Base-by-base conservation (phyloP, 495 filamentous ascomycete species). In the Penicillium coprophilum region DNA sequence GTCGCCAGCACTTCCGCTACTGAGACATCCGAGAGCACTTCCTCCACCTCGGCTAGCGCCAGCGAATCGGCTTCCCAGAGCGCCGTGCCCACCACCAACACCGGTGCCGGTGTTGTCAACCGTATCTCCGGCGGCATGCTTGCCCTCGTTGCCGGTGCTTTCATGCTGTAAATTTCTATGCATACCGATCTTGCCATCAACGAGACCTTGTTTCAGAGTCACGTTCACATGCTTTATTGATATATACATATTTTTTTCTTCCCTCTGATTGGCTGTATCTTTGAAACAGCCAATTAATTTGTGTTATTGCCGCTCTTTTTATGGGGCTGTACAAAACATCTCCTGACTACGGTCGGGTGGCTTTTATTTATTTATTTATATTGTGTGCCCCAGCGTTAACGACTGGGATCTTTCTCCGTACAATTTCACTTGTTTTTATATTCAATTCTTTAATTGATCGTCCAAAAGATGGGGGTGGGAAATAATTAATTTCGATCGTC, bases 111-210 rank as follows among this genome's bases (percentile, higher is more conserved):
- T 36, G 56, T 71, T 23, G 52, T 52, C 38, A 74, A 69, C 69
- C 66, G 69, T 19, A 72, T 75, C 24, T 76, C 75, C 10, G 68
- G 62, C 39, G 72, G 65, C 23, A 58, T 77, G 71, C 23, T 77
- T 60, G 73, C 72, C 31, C 54, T 73, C 20, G 68, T 71, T 17
- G 58, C 73, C 34, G 75, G 65, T 58, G 72, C 58, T 30, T 34
- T 67, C 20, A 23, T 77, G 46, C 36, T 76, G 54, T 77, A 72
- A 71, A 52, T 46, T 48, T 28, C 38, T 30, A 50, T 43, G 24
- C 50, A 47, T 53, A n/a, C 46, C 7, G 32, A 38, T 36, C 11
- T 23, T 47, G 52, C 47, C 31, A 27, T 21, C 21, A 19, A 36
- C 39, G 19, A n/a, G 41, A 36, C 28, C 31, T 17, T 17, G 13